Conservation (phyloP, 192 early-diverging fungal genomes). For the Backusella mclennaniae region DNA sequence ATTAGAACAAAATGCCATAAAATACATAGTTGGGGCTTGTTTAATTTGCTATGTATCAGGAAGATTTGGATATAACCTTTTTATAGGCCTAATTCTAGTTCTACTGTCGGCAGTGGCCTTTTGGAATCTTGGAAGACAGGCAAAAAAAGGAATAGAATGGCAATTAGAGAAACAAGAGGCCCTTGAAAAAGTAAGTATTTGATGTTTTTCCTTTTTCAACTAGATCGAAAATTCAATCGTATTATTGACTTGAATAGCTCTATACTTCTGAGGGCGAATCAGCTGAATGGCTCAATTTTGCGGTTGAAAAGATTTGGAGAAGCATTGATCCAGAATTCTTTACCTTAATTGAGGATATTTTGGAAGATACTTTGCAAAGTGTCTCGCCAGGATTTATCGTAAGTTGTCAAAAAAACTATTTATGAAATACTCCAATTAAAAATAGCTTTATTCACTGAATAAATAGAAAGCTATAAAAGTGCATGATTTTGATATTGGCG, state of each 20-base stretch:
- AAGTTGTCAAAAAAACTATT: not conserved
- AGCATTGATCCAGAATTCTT: conserved; percentile 31
- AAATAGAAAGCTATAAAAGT: conserved; percentile 28
- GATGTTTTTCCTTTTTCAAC: not conserved
- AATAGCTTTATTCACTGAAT: not conserved
- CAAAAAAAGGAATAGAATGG: conserved; percentile 23
- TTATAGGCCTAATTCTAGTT: not conserved
- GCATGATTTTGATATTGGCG: conserved; percentile 32
- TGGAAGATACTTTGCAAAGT: conserved; percentile 23
- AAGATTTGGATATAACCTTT: conserved; percentile 4
- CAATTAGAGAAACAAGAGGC: conserved; percentile 20
- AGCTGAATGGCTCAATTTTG: conserved; percentile 33
- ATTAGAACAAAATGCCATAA: conserved; percentile 18
- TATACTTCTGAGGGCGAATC: conserved; percentile 24
- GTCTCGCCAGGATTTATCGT: conserved; percentile 16
- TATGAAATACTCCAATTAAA: not conserved
- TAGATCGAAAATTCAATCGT: not conserved
- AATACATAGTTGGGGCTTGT: conserved; percentile 18
- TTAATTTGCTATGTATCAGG: conserved; percentile 19
- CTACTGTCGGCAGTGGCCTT: conserved; percentile 7
- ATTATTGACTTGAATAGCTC: not conserved
- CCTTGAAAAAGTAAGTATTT: conserved; percentile 15
- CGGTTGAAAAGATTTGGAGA: conserved; percentile 29
- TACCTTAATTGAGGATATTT: conserved; percentile 24
- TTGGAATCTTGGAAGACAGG: conserved; percentile 18